Evolutionary conservation across 371 early-diverging fungal genomes (phyloP).

Genomic region (Mortierella sp.): DNA sequence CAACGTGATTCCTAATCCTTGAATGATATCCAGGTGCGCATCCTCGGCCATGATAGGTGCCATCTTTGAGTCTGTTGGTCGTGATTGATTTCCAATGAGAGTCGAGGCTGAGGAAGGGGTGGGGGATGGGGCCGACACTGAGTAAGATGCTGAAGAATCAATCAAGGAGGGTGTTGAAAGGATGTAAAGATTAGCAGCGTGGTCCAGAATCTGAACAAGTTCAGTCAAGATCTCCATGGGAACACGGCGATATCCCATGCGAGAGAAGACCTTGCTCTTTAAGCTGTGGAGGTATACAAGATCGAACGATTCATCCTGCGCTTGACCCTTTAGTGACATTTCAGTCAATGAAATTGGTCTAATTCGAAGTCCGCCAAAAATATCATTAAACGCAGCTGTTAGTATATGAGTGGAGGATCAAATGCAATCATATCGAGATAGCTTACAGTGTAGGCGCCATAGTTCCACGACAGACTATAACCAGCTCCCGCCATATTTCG

Average conservation of each 20-base stretch:
- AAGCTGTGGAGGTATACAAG: slow-evolving; percentile 75
- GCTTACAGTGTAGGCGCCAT: slow-evolving; percentile 77
- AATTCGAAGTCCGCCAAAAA: neutral
- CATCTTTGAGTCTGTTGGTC: neutral
- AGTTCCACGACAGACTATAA: slow-evolving; percentile 79
- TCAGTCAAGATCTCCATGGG: slow-evolving; percentile 69
- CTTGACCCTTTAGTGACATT: slow-evolving; percentile 76
- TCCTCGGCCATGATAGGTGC: slow-evolving; percentile 4
- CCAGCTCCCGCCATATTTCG: slow-evolving; percentile 75
- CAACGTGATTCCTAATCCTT: slow-evolving; percentile 43
- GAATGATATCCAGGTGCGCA: slow-evolving; percentile 28
- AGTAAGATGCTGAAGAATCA: neutral
- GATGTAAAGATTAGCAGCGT: slow-evolving; percentile 56
- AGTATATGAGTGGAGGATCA: neutral
- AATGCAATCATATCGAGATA: neutral
- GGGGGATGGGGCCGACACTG: neutral
- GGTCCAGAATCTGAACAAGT: slow-evolving; percentile 73
- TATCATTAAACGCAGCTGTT: neutral
- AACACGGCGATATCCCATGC: slow-evolving; percentile 78
- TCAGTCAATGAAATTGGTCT: slow-evolving; percentile 65
- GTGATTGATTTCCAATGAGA: neutral
- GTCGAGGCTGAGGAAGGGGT: neutral
- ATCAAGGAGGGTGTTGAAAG: slow-evolving; percentile 21
- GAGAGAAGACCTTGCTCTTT: slow-evolving; percentile 75
- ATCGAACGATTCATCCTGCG: slow-evolving; percentile 85